Conservation (phyloP, 192 early-diverging fungal species). For the Coemansia sp. region DNA sequence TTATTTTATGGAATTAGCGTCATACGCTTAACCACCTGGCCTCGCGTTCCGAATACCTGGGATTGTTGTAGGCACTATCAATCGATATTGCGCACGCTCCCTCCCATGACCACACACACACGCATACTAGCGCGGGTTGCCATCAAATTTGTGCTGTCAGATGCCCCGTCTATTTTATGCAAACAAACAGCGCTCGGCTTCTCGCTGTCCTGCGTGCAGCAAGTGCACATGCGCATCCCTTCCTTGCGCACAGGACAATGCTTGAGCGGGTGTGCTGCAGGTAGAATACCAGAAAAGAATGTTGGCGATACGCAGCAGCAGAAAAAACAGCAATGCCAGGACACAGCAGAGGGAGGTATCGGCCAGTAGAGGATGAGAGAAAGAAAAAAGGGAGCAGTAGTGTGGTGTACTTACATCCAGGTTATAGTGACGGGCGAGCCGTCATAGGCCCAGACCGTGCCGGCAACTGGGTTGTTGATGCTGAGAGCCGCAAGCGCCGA, state of each 20-base stretch:
- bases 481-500: constrained; percentile 32
- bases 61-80: not conserved
- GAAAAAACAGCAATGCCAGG: not conserved
- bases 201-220: not conserved
- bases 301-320: not conserved
- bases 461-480: constrained; percentile 49
- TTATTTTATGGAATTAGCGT: not conserved
- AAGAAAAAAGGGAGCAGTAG: not conserved
- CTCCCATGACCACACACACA: not conserved
- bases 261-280: not conserved
- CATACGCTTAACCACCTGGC: not conserved
- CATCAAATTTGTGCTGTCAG: not conserved
- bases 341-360: not conserved
- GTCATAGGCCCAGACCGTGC: constrained; percentile 28
- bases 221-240: not conserved
- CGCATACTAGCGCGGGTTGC: not conserved
- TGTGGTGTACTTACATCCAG: constrained; percentile 44
- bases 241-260: not conserved
- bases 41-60: not conserved
- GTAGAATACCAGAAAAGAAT: not conserved
- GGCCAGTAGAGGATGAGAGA: not conserved
- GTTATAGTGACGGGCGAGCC: constrained; percentile 26
- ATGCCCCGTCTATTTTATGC: not conserved
- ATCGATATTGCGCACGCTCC: not conserved
- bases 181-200: not conserved